Percentiles rank a stretch among this genome's conserved stretches.
These are phyloP conservation scores for Marasmius fiardii DNA, from an alignment of 1,284 basidiomycete species.

Conservation along the genomic window DNA sequence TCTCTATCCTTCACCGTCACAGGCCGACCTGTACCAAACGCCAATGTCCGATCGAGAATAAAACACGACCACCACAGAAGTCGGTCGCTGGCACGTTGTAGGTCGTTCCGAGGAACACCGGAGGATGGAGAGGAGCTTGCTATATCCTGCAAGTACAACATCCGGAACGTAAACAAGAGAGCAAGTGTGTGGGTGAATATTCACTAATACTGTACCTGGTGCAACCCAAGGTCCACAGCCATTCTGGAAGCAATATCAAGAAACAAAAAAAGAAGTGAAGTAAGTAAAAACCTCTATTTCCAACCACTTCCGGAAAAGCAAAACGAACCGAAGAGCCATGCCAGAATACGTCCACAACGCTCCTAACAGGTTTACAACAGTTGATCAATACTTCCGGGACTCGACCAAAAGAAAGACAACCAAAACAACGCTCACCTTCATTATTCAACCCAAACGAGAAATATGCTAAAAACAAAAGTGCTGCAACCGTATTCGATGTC, in stretches of 20 bases:
- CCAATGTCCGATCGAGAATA: constrained; percentile 11
- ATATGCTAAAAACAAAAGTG: constrained; percentile 12
- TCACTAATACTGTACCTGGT: constrained; percentile 8
- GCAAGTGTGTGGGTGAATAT: too few species aligned
- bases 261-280: too few species aligned
- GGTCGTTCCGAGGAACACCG: neutral
- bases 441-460: constrained; percentile 14
- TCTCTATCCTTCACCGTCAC: constrained; percentile 13
- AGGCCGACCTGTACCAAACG: constrained; percentile 13
- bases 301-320: neutral
- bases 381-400: too few species aligned
- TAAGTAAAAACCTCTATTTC: too few species aligned
- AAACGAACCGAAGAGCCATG: constrained; percentile 11
- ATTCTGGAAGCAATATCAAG: constrained; percentile 6
- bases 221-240: constrained; percentile 14
- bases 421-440: constrained; percentile 6
- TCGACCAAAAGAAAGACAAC: too few species aligned
- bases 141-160: too few species aligned
- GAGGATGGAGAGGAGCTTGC: too few species aligned
- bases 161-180: too few species aligned
- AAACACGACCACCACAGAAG: constrained; percentile 15
- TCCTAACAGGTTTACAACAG: too few species aligned
- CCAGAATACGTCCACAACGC: constrained; percentile 15
- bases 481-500: constrained; percentile 11
- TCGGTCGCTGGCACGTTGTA: constrained; percentile 7